Conservation (phyloP, 164 flowering plant genomes). For the Magnolia sinica region DNA sequence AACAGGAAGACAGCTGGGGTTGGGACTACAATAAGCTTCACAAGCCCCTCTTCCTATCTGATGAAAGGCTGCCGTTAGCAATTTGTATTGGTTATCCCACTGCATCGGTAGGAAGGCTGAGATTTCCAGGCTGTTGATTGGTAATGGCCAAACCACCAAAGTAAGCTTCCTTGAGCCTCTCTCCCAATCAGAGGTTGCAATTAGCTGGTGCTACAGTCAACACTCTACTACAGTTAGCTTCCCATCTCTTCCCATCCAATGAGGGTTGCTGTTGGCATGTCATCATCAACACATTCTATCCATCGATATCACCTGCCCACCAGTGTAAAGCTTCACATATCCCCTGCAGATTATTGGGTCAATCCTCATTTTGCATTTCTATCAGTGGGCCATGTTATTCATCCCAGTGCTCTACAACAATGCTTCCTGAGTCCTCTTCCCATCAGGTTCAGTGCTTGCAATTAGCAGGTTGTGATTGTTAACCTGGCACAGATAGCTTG, state of each 20-base stretch:
- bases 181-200: neutral
- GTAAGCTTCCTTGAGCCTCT: neutral
- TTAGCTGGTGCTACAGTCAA: neutral
- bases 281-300: neutral
- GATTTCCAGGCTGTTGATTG: neutral
- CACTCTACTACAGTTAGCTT: neutral
- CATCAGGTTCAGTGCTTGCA: neutral
- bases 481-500: neutral
- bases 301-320: neutral
- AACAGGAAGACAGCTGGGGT: slow-evolving; percentile 21
- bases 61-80: slow-evolving; percentile 42
- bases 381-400: neutral
- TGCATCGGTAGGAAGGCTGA: neutral
- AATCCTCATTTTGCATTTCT: neutral
- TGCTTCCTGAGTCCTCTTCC: neutral
- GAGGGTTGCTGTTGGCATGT: neutral
- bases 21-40: slow-evolving; percentile 14
- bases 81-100: neutral
- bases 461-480: neutral
- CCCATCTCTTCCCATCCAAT: neutral
- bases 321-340: neutral
- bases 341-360: neutral
- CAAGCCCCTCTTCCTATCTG: slow-evolving; percentile 39
- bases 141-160: neutral
- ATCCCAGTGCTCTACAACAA: neutral